Conservation (phyloP, 1,284 basidiomycete species). For the Malassezia japonica region DNA sequence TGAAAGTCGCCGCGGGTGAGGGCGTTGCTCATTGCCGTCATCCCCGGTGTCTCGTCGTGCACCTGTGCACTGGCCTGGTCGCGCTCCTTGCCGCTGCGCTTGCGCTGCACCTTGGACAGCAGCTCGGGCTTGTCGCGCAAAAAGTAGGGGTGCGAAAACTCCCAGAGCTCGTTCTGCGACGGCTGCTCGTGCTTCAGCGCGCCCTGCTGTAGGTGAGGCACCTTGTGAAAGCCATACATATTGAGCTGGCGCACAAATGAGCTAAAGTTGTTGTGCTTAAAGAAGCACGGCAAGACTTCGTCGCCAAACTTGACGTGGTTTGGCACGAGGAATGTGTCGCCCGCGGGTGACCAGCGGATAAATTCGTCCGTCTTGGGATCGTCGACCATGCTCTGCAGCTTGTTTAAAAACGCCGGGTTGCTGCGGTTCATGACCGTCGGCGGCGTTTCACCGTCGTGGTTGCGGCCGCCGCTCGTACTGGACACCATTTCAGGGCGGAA, state of each 20-base stretch:
- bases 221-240: conserved; percentile 56
- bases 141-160: conserved; percentile 85
- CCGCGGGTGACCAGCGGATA: conserved; percentile 79
- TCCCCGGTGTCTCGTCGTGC: neutral
- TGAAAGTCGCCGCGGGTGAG: conserved; percentile 22
- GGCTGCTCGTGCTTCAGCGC: conserved; percentile 56
- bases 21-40: conserved; percentile 15
- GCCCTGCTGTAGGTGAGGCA: conserved; percentile 80
- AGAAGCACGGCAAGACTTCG: conserved; percentile 54
- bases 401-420: conserved; percentile 79
- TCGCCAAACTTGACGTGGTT: conserved; percentile 86
- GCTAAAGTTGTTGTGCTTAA: conserved; percentile 60
- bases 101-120: conserved; percentile 75
- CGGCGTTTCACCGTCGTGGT: neutral
- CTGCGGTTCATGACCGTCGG: conserved; percentile 33
- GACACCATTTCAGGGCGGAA: neutral
- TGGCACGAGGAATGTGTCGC: conserved; percentile 84
- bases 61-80: conserved; percentile 21
- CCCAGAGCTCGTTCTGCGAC: conserved; percentile 73
- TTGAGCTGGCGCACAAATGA: conserved; percentile 80
- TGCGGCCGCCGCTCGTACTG: neutral
- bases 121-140: conserved; percentile 79
- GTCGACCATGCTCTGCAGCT: conserved; percentile 81
- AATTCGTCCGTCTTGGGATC: conserved; percentile 70
- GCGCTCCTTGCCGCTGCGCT: conserved; percentile 47